Conservation (phyloP, 768 basidiomycete species). For the Pleurotus tuber-regium region DNA sequence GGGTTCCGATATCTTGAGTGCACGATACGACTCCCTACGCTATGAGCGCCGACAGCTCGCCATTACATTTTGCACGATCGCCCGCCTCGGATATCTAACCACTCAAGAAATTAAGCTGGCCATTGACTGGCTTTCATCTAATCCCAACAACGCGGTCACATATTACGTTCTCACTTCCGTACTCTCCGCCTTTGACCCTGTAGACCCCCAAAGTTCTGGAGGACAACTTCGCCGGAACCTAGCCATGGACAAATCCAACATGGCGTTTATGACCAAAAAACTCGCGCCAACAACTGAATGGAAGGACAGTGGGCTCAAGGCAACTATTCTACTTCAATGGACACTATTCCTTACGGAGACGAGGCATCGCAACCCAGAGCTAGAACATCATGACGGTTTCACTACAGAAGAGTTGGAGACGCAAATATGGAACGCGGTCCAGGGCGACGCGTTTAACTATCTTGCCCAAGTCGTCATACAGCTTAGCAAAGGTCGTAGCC, state of each 20-base stretch:
- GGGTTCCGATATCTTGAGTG: slow-evolving; percentile 64
- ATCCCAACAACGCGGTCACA: slow-evolving; percentile 66
- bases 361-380: slow-evolving; percentile 60
- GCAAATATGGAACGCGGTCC: slow-evolving; percentile 80
- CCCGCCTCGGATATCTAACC: slow-evolving; percentile 59
- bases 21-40: slow-evolving; percentile 69
- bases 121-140: slow-evolving; percentile 68
- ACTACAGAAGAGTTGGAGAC: slow-evolving; percentile 78
- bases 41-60: slow-evolving; percentile 72
- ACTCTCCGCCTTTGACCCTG: slow-evolving; percentile 65
- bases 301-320: slow-evolving; percentile 70
- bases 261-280: slow-evolving; percentile 59
- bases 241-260: slow-evolving; percentile 42
- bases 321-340: slow-evolving; percentile 81
- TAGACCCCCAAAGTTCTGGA: slow-evolving; percentile 47
- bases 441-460: slow-evolving; percentile 78
- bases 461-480: slow-evolving; percentile 60
- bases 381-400: slow-evolving; percentile 66
- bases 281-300: slow-evolving; percentile 53
- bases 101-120: slow-evolving; percentile 58
- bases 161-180: slow-evolving; percentile 67
- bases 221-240: slow-evolving; percentile 46
- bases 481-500: slow-evolving; percentile 43
- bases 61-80: slow-evolving; percentile 58
- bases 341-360: slow-evolving; percentile 80